Base-by-base conservation (phyloP, 371 early-diverging fungal genomes). In the Zopfochytrium polystomum region DNA sequence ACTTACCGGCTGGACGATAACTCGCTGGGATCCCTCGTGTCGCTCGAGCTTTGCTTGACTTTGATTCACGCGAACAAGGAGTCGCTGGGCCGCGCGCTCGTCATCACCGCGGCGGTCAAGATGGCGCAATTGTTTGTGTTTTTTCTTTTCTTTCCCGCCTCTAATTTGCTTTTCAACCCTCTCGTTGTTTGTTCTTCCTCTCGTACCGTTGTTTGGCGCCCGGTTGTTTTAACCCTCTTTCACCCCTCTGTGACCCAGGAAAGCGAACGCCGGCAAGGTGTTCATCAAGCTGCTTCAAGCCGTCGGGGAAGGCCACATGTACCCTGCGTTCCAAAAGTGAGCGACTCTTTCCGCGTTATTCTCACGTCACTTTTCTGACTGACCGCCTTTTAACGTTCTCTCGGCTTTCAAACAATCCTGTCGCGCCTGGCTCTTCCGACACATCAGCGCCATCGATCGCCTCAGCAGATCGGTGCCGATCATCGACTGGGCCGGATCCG, bases 11-110 rank as follows among this genome's bases (percentile, higher is more conserved):
- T 77, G 54, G 75, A 75, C 52, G 73, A 71, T 74, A 84, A 87
- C 53, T 75, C 81, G 56, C 63, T 90, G 58, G 84, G 84, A 32
- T 73, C 82, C n/a, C 68, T 87, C 30, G 66, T 93, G 25, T 86
- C 87, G 42, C 68, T 93, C 25, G 92, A 91, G 59, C 72, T 88
- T 55, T 86, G 87, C 7, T 71, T 92, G 50, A 80, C 86, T 55
- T 64, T 93, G 74, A 85, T 92, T 55, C 86, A 92, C 65, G 61
- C 83, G 27, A 91, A 92, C 68, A 88, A 91, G 63, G 91, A 90
- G 58, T 79, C 87, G 0, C 67, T 91, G 45, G 80, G 81, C 26
- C 78, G 94, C 27, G 66, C 85, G 32, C 68, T 85, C 1, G 81
- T 85, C 5, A 85, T 89, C 66, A 75, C 86, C 4, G 51, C 64